A percentile compares a stretch with the other conserved stretches of the same genome.
These are phyloP conservation scores for Neonectria coccinea DNA, from an alignment of 2,329 filamentous ascomycete genomes.

Conservation along the genomic window DNA sequence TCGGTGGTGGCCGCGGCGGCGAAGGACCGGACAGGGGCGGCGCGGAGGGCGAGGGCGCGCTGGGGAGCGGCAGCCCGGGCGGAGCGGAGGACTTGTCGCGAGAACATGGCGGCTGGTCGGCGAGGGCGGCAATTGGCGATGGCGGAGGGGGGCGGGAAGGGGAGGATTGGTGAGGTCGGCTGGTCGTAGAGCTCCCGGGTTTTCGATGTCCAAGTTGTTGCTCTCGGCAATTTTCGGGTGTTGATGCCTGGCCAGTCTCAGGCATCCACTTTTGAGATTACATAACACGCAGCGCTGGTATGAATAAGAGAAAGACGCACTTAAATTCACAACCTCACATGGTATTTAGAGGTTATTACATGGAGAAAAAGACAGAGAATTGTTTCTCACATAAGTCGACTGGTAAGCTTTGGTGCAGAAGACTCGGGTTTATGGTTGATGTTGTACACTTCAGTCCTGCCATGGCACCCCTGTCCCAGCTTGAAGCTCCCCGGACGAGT, in stretches of 20 bases:
- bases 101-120: conserved; percentile 62
- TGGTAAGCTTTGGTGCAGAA: background rate
- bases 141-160: conserved; percentile 23
- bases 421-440: background rate
- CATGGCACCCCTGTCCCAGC: background rate
- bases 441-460: background rate
- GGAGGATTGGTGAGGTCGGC: conserved; percentile 36
- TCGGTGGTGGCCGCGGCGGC: conserved; percentile 78
- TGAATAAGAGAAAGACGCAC: background rate
- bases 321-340: background rate
- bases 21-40: conserved; percentile 78
- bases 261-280: conserved; percentile 53
- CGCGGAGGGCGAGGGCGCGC: conserved; percentile 58
- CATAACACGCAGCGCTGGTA: conserved; percentile 39
- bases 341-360: too few species aligned
- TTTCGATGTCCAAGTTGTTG: conserved; percentile 51
- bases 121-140: conserved; percentile 32
- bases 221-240: conserved; percentile 58
- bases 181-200: conserved; percentile 46
- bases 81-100: conserved; percentile 69
- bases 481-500: background rate
- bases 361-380: background rate
- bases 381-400: background rate
- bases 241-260: conserved; percentile 55
- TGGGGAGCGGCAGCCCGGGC: conserved; percentile 70